phyloP scores from a whole-genome alignment of 2,329 filamentous ascomycete genomes.

The Calonectria fujianensis region DNA sequence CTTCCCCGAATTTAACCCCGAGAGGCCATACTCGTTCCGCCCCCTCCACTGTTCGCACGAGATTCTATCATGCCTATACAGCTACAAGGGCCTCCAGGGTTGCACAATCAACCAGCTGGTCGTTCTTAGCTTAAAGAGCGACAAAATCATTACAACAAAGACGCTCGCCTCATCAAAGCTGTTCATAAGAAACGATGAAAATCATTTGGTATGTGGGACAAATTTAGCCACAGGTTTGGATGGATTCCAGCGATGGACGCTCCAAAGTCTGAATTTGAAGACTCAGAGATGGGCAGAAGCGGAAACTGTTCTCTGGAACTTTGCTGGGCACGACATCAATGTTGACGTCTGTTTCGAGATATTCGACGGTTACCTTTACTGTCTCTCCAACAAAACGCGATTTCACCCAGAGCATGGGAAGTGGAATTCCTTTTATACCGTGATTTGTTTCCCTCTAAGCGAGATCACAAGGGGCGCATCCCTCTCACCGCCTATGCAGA shows the following conservation, averaged over 20 bases:
- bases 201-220: conserved; percentile 80
- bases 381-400: conserved; percentile 78
- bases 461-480: conserved; percentile 59
- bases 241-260: conserved; percentile 77
- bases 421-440: conserved; percentile 82
- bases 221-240: conserved; percentile 72
- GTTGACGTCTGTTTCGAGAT: conserved; percentile 84
- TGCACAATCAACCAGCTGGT: conserved; percentile 71
- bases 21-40: conserved; percentile 67
- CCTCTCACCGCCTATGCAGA: conserved; percentile 64
- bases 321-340: conserved; percentile 79
- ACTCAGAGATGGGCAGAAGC: conserved; percentile 62
- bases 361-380: conserved; percentile 79
- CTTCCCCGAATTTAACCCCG: conserved; percentile 59
- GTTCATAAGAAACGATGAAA: conserved; percentile 79
- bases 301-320: conserved; percentile 72
- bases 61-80: conserved; percentile 75
- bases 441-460: conserved; percentile 76
- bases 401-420: conserved; percentile 78
- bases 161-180: conserved; percentile 71
- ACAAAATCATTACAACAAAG: conserved; percentile 63
- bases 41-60: conserved; percentile 75
- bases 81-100: conserved; percentile 58
- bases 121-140: conserved; percentile 65
- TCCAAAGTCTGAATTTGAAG: conserved; percentile 72